These are phyloP conservation scores for Coemansia sp. DNA, from an alignment of 192 early-diverging fungal species.

Conservation along the genomic window DNA sequence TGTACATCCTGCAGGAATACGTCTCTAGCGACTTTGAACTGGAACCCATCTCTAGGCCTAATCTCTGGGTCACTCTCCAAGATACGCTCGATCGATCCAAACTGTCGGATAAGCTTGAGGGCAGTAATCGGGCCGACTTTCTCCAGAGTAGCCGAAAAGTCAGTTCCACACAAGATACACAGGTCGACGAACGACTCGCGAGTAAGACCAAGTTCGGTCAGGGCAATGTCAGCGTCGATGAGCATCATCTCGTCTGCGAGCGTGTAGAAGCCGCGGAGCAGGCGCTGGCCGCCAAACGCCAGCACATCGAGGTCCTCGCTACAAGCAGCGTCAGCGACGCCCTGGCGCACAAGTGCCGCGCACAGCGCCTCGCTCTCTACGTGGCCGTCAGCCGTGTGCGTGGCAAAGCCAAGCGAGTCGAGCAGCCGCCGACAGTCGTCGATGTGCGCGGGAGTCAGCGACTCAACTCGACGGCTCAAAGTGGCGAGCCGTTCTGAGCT, in stretches of 20 bases:
- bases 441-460: slow-evolving; percentile 55
- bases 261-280: slow-evolving; percentile 37
- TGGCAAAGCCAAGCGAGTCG: slow-evolving; percentile 56
- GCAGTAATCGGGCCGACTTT: slow-evolving; percentile 70
- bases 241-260: slow-evolving; percentile 33
- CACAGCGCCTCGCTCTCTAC: slow-evolving; percentile 73
- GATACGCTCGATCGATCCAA: slow-evolving; percentile 68
- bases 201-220: slow-evolving; percentile 56
- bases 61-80: slow-evolving; percentile 35
- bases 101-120: slow-evolving; percentile 57
- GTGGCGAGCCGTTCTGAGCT: slow-evolving; percentile 28
- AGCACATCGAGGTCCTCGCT: slow-evolving; percentile 60
- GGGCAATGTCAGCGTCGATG: slow-evolving; percentile 58
- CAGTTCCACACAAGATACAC: slow-evolving; percentile 79
- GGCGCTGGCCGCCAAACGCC: slow-evolving; percentile 30
- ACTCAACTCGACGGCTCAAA: slow-evolving; percentile 57
- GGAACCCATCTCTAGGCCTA: slow-evolving; percentile 43
- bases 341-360: slow-evolving; percentile 57
- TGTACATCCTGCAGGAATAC: slow-evolving; percentile 32
- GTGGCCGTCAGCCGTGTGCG: slow-evolving; percentile 39
- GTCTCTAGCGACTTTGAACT: slow-evolving; percentile 37
- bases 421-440: slow-evolving; percentile 58
- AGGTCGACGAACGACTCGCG: slow-evolving; percentile 65
- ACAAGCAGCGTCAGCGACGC: slow-evolving; percentile 61
- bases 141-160: slow-evolving; percentile 67